phyloP scores from a whole-genome alignment of 2,329 filamentous ascomycete genomes.

The Alternaria gaisen region DNA sequence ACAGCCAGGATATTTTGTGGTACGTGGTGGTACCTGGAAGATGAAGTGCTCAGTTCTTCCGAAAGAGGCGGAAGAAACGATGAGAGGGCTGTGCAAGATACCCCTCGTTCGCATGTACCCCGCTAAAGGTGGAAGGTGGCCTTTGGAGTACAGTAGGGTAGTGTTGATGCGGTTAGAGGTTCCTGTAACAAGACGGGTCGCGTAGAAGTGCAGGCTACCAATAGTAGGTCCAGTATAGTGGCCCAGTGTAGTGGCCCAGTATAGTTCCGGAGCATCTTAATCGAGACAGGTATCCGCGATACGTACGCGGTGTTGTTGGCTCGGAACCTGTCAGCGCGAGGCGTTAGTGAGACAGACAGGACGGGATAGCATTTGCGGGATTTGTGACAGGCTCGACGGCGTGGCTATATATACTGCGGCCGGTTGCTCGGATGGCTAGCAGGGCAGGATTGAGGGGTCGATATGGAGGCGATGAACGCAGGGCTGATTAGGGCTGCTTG shows the following conservation, averaged over 20 bases:
- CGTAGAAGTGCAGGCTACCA: conserved; percentile 8
- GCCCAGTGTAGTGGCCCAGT: conserved; percentile 2
- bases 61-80: not conserved
- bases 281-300: conserved; percentile 17
- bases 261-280: conserved; percentile 13
- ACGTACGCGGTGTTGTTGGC: conserved; percentile 2
- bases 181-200: conserved; percentile 12
- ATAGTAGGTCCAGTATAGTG: conserved; percentile 8
- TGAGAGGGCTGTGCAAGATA: conserved; percentile 4
- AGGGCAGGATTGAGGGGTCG: not conserved
- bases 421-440: not conserved
- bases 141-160: conserved; percentile 18
- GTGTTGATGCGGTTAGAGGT: conserved; percentile 18
- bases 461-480: not conserved
- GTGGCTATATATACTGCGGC: not conserved
- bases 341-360: not conserved
- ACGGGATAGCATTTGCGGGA: conserved; percentile 2
- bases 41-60: not conserved
- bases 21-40: conserved; percentile 1
- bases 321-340: not conserved
- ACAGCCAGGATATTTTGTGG: not conserved
- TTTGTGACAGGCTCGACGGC: conserved; percentile 11
- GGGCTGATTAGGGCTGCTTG: not conserved
- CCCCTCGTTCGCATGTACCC: conserved; percentile 14
- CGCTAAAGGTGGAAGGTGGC: conserved; percentile 21